These are phyloP conservation scores for Russula brevipes DNA, from an alignment of 768 basidiomycete species.

Conservation along the genomic window DNA sequence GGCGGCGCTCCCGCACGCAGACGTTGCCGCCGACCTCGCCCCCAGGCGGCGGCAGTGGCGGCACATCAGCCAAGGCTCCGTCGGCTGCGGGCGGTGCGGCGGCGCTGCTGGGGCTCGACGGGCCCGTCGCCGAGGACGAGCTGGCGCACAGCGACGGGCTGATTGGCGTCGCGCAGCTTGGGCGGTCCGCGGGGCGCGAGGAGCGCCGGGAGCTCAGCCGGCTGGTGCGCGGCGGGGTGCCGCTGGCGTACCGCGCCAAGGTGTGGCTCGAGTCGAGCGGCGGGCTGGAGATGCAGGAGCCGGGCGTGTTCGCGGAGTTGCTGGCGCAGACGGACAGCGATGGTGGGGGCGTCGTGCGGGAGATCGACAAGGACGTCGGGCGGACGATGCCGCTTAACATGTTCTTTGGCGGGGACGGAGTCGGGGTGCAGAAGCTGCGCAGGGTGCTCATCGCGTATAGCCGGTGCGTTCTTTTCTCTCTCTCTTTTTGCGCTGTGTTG, in stretches of 20 bases:
- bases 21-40: constrained; percentile 30
- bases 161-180: constrained; percentile 88
- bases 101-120: constrained; percentile 61
- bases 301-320: constrained; percentile 83
- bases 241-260: constrained; percentile 79
- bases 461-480: constrained; percentile 48
- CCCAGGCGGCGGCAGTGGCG: constrained; percentile 17
- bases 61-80: constrained; percentile 1
- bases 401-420: constrained; percentile 96
- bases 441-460: constrained; percentile 90
- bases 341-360: constrained; percentile 49
- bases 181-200: constrained; percentile 59
- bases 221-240: constrained; percentile 81
- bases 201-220: constrained; percentile 76
- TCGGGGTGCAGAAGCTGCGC: constrained; percentile 86
- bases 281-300: constrained; percentile 86
- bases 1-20: constrained; percentile 46
- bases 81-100: constrained; percentile 44
- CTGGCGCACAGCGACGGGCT: constrained; percentile 76
- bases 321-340: constrained; percentile 44
- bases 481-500: neutral
- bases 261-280: constrained; percentile 94
- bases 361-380: constrained; percentile 96
- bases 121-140: constrained; percentile 64
- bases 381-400: constrained; percentile 91